Evolutionary conservation across 305 asterid species (phyloP), one percentile per base, ranked within the genome.

Genomic region (Withania somnifera): DNA sequence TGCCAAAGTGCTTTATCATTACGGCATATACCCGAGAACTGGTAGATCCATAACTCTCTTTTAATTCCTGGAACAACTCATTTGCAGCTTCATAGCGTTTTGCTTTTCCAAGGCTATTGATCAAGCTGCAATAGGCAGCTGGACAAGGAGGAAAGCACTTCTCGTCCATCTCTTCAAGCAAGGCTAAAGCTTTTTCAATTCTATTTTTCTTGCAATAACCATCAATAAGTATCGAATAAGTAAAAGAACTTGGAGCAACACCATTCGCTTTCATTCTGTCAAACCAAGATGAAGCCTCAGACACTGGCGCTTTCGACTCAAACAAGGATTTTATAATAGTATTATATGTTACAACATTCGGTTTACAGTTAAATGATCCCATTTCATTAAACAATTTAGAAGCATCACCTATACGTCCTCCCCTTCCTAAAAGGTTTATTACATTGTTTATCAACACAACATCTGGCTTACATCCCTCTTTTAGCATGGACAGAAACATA

Each of bases 141-240:
- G 99, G 98, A 82, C 97, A 94, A 17, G 99, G 98, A 7, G 96
- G 98, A 83, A 93, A 91, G 10, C 99, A 98, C 84, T 90, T 94
- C 86, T 95, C 99, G 24, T 95, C 98, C 98, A 95, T 94, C 86
- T 95, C 98, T 88, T 94, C 98, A 3, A 95, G 94, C 90, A 95
- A 86, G 75, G 90, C 71, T 42, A 93, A 81, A 30, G 97, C 98
- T 82, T 91, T 93, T 80, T 94, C 97, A 81, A 95, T 86, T 86
- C 89, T 89, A 80, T 92, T 90, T 69, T 84, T 91, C 93, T 92
- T 93, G 92, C 99, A 94, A 86, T 89, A 92, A 71, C 99, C 99
- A 60, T 94, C 95, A 34, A 94, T 94, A 73, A 95, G 92, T 82
- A 95, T 95, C 1, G 98, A 92, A 83, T 92, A 94, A 83, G 97